Conservation (phyloP, 495 filamentous ascomycete genomes). For the Aspergillus conjunctus region DNA sequence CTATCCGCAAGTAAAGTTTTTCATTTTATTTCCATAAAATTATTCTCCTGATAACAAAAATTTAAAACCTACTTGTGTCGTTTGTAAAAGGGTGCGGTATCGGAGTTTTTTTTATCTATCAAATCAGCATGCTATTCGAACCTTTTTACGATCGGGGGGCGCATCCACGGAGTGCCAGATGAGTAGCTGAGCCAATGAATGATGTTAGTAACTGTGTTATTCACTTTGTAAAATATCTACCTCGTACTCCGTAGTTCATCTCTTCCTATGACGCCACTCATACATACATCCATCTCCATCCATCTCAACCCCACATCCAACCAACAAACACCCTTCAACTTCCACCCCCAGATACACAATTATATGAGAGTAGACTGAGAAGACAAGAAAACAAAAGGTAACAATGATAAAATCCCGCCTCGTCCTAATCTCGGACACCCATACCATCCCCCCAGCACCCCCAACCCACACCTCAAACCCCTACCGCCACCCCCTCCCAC, state of each 20-base stretch:
- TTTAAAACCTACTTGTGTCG: slow-evolving; percentile 20
- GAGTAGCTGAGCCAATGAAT: background rate
- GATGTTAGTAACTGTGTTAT: background rate
- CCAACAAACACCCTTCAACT: background rate
- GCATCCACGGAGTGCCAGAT: background rate
- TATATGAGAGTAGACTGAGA: background rate
- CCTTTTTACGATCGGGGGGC: slow-evolving; percentile 34
- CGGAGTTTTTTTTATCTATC: slow-evolving; percentile 36
- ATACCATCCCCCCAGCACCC: slow-evolving; percentile 44
- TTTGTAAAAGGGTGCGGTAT: slow-evolving; percentile 43
- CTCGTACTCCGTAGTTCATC: background rate
- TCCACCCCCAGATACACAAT: background rate
- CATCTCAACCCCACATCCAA: no score
- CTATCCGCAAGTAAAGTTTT: slow-evolving; percentile 85
- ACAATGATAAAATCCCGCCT: slow-evolving; percentile 47
- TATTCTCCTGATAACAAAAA: slow-evolving; percentile 8
- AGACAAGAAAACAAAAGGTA: background rate
- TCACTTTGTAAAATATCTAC: background rate
- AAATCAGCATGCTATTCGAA: slow-evolving; percentile 34
- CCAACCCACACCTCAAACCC: slow-evolving; percentile 26
- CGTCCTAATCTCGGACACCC: slow-evolving; percentile 66
- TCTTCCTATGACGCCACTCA: background rate
- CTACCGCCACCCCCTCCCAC: slow-evolving; percentile 53
- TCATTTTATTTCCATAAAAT: slow-evolving; percentile 28
- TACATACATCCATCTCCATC: background rate